Evolutionary conservation across 2,329 filamentous ascomycete species (phyloP).

Genomic region (Paramyrothecium roridum): DNA sequence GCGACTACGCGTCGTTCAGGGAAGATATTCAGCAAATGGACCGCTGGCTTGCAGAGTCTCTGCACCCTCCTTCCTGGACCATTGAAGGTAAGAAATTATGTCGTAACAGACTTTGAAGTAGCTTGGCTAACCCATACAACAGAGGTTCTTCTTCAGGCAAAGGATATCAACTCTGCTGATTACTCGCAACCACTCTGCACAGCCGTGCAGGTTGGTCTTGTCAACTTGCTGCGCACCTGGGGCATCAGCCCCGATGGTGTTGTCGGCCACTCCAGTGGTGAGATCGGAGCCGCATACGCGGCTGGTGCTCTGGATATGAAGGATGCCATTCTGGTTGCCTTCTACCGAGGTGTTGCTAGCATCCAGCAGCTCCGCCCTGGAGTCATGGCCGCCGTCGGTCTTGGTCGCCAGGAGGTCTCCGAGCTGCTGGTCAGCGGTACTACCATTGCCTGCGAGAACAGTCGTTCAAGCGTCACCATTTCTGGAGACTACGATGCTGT

Average conservation of each 20-base stretch:
- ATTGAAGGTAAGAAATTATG: not conserved
- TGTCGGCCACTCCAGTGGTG: constrained; percentile 32
- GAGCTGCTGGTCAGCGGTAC: constrained; percentile 6
- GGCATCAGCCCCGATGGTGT: constrained; percentile 26
- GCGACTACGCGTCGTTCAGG: constrained; percentile 22
- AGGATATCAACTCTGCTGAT: constrained; percentile 7
- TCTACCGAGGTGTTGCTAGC: constrained; percentile 22
- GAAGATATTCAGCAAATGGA: constrained; percentile 16
- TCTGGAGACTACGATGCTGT: constrained; percentile 24
- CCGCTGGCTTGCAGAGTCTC: not conserved
- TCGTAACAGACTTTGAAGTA: not conserved
- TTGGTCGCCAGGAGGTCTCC: constrained; percentile 7
- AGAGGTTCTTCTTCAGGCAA: not conserved
- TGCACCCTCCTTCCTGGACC: constrained; percentile 1
- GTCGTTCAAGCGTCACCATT: constrained; percentile 25
- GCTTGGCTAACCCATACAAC: not conserved
- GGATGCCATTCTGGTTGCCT: constrained; percentile 23
- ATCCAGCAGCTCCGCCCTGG: constrained; percentile 7
- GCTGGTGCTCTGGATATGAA: constrained; percentile 12
- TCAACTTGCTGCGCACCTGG: not conserved
- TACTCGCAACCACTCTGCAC: constrained; percentile 11
- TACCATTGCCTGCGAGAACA: constrained; percentile 29
- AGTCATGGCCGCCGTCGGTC: constrained; percentile 24
- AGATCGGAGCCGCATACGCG: constrained; percentile 32
- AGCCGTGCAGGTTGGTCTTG: not conserved